Conservation (phyloP, 1,284 basidiomycete species). For the Xerocomus alliaceus region DNA sequence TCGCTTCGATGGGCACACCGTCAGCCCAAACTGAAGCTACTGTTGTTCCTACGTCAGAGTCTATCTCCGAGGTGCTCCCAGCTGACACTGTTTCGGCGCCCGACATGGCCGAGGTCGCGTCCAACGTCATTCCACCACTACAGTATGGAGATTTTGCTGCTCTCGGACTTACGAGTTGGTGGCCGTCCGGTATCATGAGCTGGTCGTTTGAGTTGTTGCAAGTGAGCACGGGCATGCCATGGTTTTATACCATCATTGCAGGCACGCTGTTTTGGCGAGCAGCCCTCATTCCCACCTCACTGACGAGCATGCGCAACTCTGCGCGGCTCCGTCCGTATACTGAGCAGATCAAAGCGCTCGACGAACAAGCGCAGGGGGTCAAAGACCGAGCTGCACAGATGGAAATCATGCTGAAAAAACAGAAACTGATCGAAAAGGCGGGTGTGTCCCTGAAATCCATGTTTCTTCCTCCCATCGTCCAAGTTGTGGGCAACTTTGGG, state of each 20-base stretch:
- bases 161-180: constrained; percentile 72
- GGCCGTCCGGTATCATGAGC: constrained; percentile 62
- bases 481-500: constrained; percentile 82
- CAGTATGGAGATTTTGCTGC: constrained; percentile 82
- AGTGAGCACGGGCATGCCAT: constrained; percentile 77
- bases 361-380: constrained; percentile 51
- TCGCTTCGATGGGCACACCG: not conserved
- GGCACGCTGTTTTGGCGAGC: constrained; percentile 76
- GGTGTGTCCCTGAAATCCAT: constrained; percentile 70
- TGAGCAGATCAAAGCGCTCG: constrained; percentile 62
- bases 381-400: constrained; percentile 55
- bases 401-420: constrained; percentile 63
- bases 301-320: constrained; percentile 71
- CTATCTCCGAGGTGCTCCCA: constrained; percentile 10
- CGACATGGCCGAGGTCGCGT: constrained; percentile 33
- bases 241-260: constrained; percentile 85
- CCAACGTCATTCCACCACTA: constrained; percentile 52
- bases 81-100: constrained; percentile 11
- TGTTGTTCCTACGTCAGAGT: constrained; percentile 2
- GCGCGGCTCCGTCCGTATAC: constrained; percentile 73
- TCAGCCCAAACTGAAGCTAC: not conserved
- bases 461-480: constrained; percentile 68
- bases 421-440: constrained; percentile 71
- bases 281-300: constrained; percentile 72
- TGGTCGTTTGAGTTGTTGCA: constrained; percentile 81